Conservation (phyloP, 2,329 filamentous ascomycete species). For the Penicillium capsulatum region DNA sequence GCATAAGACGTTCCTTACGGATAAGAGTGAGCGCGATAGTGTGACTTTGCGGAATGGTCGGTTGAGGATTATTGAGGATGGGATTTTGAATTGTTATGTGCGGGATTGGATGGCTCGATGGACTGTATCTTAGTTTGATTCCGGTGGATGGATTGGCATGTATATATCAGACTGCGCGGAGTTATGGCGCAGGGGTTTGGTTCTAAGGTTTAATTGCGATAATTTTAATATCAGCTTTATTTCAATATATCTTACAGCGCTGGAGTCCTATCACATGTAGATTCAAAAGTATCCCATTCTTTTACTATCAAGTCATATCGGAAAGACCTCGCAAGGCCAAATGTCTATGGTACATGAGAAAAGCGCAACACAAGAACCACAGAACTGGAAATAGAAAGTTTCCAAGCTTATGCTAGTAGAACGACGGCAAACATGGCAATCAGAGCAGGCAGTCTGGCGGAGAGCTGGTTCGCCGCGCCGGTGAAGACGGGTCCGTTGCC, state of each 20-base stretch:
- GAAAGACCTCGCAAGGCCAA: neutral
- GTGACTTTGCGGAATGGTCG: constrained; percentile 25
- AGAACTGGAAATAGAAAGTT: neutral
- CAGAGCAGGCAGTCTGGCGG: neutral
- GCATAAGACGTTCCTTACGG: constrained; percentile 22
- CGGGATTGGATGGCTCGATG: constrained; percentile 30
- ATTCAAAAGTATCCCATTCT: too few species aligned
- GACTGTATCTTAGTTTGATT: constrained; percentile 10
- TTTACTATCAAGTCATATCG: neutral
- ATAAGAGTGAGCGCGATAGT: constrained; percentile 29
- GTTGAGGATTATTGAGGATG: constrained; percentile 30
- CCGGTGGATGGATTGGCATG: neutral
- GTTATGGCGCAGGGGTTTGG: too few species aligned
- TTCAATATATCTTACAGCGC: too few species aligned
- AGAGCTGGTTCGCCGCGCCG: constrained; percentile 3
- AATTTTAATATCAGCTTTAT: too few species aligned
- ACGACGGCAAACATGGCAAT: constrained; percentile 1
- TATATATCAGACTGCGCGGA: neutral
- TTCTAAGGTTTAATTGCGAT: too few species aligned
- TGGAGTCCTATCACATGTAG: too few species aligned
- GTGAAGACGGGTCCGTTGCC: constrained; percentile 1
- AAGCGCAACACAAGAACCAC: constrained; percentile 1
- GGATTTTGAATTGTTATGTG: constrained; percentile 29
- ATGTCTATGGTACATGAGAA: constrained; percentile 1
- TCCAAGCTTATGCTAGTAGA: constrained; percentile 1